Evolutionary conservation across 1,284 basidiomycete genomes (phyloP).

Genomic region (Trichosporon sp.): DNA sequence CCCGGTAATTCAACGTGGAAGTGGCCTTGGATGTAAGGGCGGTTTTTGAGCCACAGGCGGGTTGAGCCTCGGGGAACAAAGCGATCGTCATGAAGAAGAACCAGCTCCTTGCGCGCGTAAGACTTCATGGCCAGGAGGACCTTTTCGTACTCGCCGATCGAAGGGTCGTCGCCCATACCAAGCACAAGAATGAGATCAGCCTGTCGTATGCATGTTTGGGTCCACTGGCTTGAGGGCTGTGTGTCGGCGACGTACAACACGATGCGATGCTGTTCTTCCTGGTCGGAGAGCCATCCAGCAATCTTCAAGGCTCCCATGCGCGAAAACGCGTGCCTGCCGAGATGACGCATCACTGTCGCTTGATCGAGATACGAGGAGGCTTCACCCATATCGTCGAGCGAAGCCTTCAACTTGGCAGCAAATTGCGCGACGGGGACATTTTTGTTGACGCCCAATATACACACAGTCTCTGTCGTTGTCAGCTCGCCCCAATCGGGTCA

Average conservation of each 20-base stretch:
- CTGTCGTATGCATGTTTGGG: constrained; percentile 94
- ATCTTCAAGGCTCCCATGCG: constrained; percentile 93
- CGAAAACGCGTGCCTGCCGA: constrained; percentile 90
- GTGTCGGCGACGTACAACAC: constrained; percentile 94
- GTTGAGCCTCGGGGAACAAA: constrained; percentile 89
- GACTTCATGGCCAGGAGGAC: constrained; percentile 86
- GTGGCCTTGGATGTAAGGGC: constrained; percentile 74
- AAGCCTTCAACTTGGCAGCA: constrained; percentile 80
- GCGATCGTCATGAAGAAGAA: constrained; percentile 89
- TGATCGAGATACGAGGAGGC: constrained; percentile 88
- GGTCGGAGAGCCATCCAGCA: constrained; percentile 89
- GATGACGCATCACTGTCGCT: constrained; percentile 81
- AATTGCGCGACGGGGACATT: constrained; percentile 85
- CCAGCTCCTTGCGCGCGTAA: constrained; percentile 93
- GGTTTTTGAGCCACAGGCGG: constrained; percentile 92
- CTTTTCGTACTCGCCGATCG: constrained; percentile 87
- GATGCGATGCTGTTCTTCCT: constrained; percentile 82
- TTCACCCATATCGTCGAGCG: constrained; percentile 84
- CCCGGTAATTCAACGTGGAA: constrained; percentile 57
- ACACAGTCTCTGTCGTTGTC: constrained; percentile 48
- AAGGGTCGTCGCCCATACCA: constrained; percentile 90
- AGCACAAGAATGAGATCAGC: constrained; percentile 96
- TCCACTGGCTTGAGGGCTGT: constrained; percentile 89
- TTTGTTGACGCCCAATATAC: constrained; percentile 63
- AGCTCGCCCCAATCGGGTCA: not conserved